Evolutionary conservation across 2,329 filamentous ascomycete genomes (phyloP).

Genomic region (Nemania abortiva): DNA sequence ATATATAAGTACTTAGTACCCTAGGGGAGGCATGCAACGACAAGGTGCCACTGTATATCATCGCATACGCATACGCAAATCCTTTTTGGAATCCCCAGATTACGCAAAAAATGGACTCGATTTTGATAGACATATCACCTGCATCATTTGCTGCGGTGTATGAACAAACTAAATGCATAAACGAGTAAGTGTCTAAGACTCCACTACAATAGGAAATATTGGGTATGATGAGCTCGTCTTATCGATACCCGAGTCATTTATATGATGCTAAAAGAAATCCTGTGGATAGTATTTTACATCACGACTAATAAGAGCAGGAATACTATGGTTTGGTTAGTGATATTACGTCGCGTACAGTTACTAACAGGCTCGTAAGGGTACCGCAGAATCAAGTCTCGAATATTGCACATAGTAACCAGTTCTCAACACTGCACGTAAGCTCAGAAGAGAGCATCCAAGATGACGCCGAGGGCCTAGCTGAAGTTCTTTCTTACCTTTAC

Average conservation of each 20-base stretch:
- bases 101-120: background rate
- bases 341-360: background rate
- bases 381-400: background rate
- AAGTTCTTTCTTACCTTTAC: background rate
- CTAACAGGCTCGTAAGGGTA: background rate
- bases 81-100: background rate
- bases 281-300: background rate
- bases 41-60: background rate
- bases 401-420: background rate
- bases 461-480: background rate
- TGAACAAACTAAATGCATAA: background rate
- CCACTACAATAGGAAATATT: background rate
- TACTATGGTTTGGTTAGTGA: background rate
- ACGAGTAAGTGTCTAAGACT: background rate
- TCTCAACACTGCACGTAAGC: background rate
- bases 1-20: slow-evolving; percentile 2
- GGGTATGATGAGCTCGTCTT: background rate
- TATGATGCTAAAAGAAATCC: slow-evolving; percentile 1
- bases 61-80: background rate
- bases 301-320: background rate
- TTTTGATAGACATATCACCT: background rate
- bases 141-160: background rate
- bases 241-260: background rate
- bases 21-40: background rate
- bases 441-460: background rate